Evolutionary conservation across 352 stramenopile species (phyloP).

Genomic region (Phytophthora syringae): DNA sequence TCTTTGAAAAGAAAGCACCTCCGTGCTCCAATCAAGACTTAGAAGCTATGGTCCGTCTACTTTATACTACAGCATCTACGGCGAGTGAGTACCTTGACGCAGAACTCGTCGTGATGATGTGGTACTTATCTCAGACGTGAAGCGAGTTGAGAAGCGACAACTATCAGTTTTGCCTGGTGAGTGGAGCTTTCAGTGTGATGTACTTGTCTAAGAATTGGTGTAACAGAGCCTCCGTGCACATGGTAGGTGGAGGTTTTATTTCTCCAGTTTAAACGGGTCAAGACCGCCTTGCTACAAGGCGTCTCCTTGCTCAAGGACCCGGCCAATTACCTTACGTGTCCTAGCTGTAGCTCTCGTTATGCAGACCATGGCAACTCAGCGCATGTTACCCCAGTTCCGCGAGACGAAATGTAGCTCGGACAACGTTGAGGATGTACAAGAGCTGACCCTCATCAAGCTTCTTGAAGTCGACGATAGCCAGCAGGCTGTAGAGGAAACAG

Average conservation of each 20-base stretch:
- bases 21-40: conserved; percentile 12
- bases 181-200: neutral
- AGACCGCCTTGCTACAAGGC: conserved; percentile 19
- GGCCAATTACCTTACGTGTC: conserved; percentile 9
- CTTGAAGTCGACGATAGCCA: conserved; percentile 2
- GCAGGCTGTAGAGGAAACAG: neutral
- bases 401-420: neutral
- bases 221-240: neutral
- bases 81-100: conserved; percentile 18
- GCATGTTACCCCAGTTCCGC: conserved; percentile 22
- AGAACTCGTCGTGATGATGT: conserved; percentile 13
- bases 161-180: conserved; percentile 11
- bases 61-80: conserved; percentile 8
- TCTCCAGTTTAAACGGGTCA: conserved; percentile 17
- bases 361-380: neutral
- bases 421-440: neutral
- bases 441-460: conserved; percentile 19
- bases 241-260: conserved; percentile 19
- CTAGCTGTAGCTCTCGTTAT: conserved; percentile 16
- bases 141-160: conserved; percentile 25
- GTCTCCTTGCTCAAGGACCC: conserved; percentile 25
- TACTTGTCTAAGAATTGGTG: neutral
- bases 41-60: conserved; percentile 13
- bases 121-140: conserved; percentile 18
- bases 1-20: conserved; percentile 10